These are phyloP conservation scores for Amanita polypyramis DNA, from an alignment of 768 basidiomycete species.

Conservation along the genomic window DNA sequence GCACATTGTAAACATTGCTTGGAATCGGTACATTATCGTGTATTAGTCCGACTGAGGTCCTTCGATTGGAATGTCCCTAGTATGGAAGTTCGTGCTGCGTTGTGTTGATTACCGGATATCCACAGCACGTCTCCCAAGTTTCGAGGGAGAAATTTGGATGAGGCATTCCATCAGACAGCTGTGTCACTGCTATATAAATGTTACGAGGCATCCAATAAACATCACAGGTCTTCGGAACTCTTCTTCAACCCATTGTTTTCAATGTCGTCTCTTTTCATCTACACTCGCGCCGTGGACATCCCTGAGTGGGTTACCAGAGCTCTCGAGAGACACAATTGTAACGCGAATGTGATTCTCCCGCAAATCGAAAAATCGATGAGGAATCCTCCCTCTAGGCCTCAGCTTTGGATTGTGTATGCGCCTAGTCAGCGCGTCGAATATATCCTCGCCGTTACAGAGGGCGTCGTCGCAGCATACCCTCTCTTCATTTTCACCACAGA, in stretches of 20 bases:
- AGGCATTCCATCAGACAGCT: background rate
- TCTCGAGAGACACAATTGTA: slow-evolving; percentile 24
- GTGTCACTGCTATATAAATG: background rate
- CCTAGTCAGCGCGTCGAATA: slow-evolving; percentile 27
- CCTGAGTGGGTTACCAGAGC: slow-evolving; percentile 26
- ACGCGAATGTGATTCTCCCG: slow-evolving; percentile 34
- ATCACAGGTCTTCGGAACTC: background rate
- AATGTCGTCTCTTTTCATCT: slow-evolving; percentile 8
- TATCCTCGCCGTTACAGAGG: slow-evolving; percentile 49
- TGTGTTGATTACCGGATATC: background rate
- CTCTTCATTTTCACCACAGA: slow-evolving; percentile 49
- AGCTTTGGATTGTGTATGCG: slow-evolving; percentile 27
- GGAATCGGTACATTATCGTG: background rate
- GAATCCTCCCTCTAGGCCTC: slow-evolving; percentile 8
- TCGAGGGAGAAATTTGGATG: background rate
- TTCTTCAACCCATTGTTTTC: background rate
- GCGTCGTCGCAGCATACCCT: slow-evolving; percentile 49
- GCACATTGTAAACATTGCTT: too few species aligned
- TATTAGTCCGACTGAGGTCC: background rate
- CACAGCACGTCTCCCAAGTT: background rate
- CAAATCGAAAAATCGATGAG: slow-evolving; percentile 20
- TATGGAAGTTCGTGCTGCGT: background rate
- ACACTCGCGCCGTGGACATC: slow-evolving; percentile 22
- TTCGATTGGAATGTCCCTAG: background rate
- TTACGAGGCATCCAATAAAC: too few species aligned